Evolutionary conservation across 1,284 basidiomycete species (phyloP).

Genomic region (Tranzscheliella williamsii): DNA sequence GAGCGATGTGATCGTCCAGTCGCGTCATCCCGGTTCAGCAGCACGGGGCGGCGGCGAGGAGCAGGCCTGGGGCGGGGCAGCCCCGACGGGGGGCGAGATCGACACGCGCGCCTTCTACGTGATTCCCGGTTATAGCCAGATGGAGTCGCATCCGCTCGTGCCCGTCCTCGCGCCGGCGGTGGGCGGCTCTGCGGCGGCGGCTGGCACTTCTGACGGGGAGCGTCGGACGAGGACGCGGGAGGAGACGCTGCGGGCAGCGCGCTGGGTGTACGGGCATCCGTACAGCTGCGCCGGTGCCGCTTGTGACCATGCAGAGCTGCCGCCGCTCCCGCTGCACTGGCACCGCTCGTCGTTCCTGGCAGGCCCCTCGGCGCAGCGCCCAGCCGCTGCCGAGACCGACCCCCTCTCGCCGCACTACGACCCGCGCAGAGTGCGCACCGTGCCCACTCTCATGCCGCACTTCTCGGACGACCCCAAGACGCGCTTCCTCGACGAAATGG

Average conservation of each 20-base stretch:
- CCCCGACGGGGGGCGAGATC: conserved; percentile 1
- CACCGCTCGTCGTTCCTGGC: conserved; percentile 6
- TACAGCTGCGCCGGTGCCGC: conserved; percentile 37
- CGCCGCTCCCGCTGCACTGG: conserved; percentile 50
- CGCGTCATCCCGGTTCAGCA: neutral
- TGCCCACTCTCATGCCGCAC: conserved; percentile 56
- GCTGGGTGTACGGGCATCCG: conserved; percentile 57
- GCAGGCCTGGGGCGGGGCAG: neutral
- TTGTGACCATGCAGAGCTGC: conserved; percentile 3
- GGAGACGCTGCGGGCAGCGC: conserved; percentile 2
- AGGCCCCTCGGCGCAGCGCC: neutral
- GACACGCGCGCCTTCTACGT: conserved; percentile 48
- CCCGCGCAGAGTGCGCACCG: conserved; percentile 14
- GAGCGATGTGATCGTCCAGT: conserved; percentile 28
- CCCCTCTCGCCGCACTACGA: conserved; percentile 10
- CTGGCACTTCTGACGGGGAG: no score
- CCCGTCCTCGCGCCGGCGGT: conserved; percentile 19
- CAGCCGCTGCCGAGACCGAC: conserved; percentile 3
- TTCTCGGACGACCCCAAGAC: conserved; percentile 60
- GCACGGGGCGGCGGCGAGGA: no score
- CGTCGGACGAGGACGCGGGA: neutral
- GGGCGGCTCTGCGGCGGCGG: neutral
- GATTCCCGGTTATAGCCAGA: conserved; percentile 49
- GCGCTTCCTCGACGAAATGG: conserved; percentile 57
- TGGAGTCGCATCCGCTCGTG: conserved; percentile 51